Percentiles rank a stretch among this genome's conserved stretches.
Conservation (phyloP, 495 filamentous ascomycete species). For the Sporormia fimetaria region DNA sequence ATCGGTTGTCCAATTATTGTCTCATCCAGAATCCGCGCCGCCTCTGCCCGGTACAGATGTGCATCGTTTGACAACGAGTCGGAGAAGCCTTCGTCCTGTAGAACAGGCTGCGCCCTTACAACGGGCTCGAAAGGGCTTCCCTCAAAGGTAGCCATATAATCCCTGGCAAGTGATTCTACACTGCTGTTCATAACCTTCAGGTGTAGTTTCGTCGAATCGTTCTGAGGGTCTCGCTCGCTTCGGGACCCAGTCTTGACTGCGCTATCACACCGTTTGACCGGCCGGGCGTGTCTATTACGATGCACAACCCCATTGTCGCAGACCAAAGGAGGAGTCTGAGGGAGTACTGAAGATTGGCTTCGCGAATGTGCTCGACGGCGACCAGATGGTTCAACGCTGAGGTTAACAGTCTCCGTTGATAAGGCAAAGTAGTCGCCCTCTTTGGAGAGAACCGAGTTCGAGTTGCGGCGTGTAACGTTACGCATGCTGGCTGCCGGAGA, state of each 20-base stretch:
- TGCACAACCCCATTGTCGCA: background rate
- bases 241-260: slow-evolving; percentile 12
- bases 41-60: slow-evolving; percentile 13
- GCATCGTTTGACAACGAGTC: slow-evolving; percentile 4
- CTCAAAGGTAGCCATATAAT: slow-evolving; percentile 19
- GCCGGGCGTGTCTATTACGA: background rate
- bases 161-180: slow-evolving; percentile 17
- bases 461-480: slow-evolving; percentile 2
- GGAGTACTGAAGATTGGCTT: slow-evolving; percentile 16
- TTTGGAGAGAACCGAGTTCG: slow-evolving; percentile 5
- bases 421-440: slow-evolving; percentile 29
- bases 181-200: slow-evolving; percentile 15
- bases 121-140: slow-evolving; percentile 13
- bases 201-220: slow-evolving; percentile 1
- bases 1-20: slow-evolving; percentile 7
- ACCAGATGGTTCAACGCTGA: background rate
- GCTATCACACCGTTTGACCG: slow-evolving; percentile 6
- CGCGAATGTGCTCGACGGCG: slow-evolving; percentile 2
- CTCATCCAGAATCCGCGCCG: slow-evolving; percentile 22
- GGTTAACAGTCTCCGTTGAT: slow-evolving; percentile 13
- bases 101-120: background rate
- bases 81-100: slow-evolving; percentile 12
- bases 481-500: slow-evolving; percentile 30
- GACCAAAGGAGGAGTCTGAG: slow-evolving; percentile 5
- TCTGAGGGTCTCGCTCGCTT: background rate